Evolutionary conservation across 768 basidiomycete species (phyloP), one percentile per base, ranked within the genome.

Genomic region (Hericium rajendrae): DNA sequence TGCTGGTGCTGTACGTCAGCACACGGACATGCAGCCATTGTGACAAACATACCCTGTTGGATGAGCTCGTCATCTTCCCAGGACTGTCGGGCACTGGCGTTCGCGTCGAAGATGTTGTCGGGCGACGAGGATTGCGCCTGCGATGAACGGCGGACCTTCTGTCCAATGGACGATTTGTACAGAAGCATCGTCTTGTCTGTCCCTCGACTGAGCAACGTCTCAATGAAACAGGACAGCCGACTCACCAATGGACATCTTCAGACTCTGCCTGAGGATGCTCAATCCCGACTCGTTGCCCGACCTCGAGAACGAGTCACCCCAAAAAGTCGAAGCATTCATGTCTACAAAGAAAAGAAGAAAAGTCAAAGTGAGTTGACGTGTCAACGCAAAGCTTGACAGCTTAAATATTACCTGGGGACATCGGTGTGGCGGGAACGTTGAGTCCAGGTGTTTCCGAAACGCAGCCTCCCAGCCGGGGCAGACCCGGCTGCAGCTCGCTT

Each of bases 231-330:
- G 22, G 22, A 22, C 10, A 32, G 6, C 1, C 2, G 43, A 13
- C 10, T 41, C 37, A 88, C 89, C 87, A 59, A 91, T 83, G 0
- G 89, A 91, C 58, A 78, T 75, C 68, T 80, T 86, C 62, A 91
- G 76, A 58, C 81, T 83, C 62, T 89, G 88, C 69, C 78, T 87
- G 61, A 90, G 73, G 32, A 77, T 74, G 52, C 64, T 71, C 37
- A 81, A 66, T 11, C 73, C 75, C 8, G 75, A 74, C 59, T 76
- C 77, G 50, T 62, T 63, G 10, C 41, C 54, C 2, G 59, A 57
- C 10, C 48, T 55, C 20, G 61, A 20, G 26, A 60, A 55, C 8
- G 50, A 51, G 48, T 62, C 64, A 8, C 54, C 50, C 32, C 55
- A 52, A 18, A 26, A 53, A 48, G 38, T 41, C 3, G 48, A n/a